Conservation (phyloP, 306 rosid genomes). For the Trifolium dubium region DNA sequence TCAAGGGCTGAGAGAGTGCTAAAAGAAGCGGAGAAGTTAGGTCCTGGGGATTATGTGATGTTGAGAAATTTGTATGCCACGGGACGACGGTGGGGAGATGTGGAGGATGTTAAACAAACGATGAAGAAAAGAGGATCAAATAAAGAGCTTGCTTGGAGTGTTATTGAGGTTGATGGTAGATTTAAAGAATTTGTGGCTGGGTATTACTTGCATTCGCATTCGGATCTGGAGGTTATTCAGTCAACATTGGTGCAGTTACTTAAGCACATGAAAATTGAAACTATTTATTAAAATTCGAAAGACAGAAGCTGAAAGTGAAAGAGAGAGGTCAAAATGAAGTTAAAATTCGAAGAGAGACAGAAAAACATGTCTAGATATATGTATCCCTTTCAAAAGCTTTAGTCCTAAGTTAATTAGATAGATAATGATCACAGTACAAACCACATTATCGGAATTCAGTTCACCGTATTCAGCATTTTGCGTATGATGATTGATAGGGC, state of each 20-base stretch:
- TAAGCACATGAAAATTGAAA: conserved; percentile 64
- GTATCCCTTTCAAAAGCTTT: no score
- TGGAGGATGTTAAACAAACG: conserved; percentile 58
- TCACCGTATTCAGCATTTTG: not conserved
- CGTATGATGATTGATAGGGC: not conserved
- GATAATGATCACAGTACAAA: not conserved
- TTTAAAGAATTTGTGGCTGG: conserved; percentile 66
- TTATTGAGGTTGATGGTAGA: conserved; percentile 62
- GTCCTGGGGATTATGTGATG: conserved; percentile 46
- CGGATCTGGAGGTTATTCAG: conserved; percentile 40
- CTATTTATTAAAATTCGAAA: conserved; percentile 28
- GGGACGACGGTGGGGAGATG: conserved; percentile 65
- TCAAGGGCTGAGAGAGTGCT: conserved; percentile 61
- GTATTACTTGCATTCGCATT: conserved; percentile 40
- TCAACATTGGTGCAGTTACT: conserved; percentile 53
- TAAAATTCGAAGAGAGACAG: not conserved
- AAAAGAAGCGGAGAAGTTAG: not conserved
- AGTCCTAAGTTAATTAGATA: no score
- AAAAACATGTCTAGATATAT: not conserved
- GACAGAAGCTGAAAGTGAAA: not conserved
- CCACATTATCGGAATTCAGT: not conserved
- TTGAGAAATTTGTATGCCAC: conserved; percentile 69
- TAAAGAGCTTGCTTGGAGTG: conserved; percentile 71
- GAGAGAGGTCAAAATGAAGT: not conserved
- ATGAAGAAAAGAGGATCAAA: conserved; percentile 56